These are phyloP conservation scores for Neospermospora avenae DNA, from an alignment of 2,329 filamentous ascomycete species.

Conservation along the genomic window DNA sequence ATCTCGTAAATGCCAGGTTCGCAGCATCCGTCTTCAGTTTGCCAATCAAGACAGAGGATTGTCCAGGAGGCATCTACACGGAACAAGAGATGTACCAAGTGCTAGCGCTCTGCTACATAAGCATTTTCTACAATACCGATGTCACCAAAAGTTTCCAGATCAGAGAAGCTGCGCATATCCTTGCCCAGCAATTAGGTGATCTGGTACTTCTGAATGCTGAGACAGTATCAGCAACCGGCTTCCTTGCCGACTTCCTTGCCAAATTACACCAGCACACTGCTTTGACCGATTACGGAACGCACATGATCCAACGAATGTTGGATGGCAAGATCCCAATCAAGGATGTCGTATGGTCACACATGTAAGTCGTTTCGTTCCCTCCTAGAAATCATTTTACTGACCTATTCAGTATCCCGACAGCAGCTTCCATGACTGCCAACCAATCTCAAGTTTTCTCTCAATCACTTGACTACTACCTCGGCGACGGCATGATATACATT, in stretches of 20 bases:
- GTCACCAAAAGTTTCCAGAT: conserved; percentile 64
- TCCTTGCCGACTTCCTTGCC: conserved; percentile 50
- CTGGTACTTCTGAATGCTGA: conserved; percentile 65
- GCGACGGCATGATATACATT: conserved; percentile 52
- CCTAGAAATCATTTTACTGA: neutral
- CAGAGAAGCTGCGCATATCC: conserved; percentile 53
- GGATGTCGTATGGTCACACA: conserved; percentile 53
- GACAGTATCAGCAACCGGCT: conserved; percentile 46
- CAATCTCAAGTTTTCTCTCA: conserved; percentile 71
- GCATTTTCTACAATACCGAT: conserved; percentile 62
- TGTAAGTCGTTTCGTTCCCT: conserved; percentile 19
- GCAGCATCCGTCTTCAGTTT: conserved; percentile 52
- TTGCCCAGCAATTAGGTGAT: conserved; percentile 56
- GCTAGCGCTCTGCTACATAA: conserved; percentile 61
- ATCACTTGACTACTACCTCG: conserved; percentile 70
- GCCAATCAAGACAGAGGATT: conserved; percentile 50
- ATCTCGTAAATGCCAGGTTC: conserved; percentile 53
- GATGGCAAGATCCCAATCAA: conserved; percentile 59
- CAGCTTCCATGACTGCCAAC: conserved; percentile 64
- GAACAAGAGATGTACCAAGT: conserved; percentile 56
- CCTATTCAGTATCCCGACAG: conserved; percentile 47
- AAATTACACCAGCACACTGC: conserved; percentile 45
- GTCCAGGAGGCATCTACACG: conserved; percentile 49
- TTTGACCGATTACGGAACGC: conserved; percentile 62
- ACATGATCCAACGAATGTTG: conserved; percentile 61